phyloP scores from a whole-genome alignment of 2,329 filamentous ascomycete genomes.

The Ascochyta koolunga region DNA sequence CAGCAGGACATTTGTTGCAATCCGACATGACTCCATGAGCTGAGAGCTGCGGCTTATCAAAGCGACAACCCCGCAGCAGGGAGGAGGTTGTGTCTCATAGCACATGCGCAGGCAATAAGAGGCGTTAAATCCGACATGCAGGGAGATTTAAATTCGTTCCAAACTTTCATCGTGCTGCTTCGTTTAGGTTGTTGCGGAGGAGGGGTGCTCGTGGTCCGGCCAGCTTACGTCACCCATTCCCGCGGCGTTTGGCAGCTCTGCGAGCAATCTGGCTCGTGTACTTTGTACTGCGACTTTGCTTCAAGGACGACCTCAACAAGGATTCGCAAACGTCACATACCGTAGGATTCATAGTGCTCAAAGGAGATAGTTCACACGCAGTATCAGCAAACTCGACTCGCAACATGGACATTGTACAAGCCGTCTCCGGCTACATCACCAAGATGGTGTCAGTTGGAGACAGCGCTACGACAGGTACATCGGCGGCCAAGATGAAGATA shows the following conservation, averaged over 20 bases:
- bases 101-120: not conserved
- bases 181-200: not conserved
- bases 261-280: constrained; percentile 11
- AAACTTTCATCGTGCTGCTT: not conserved
- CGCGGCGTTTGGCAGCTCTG: not conserved
- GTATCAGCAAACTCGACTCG: not conserved
- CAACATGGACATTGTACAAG: constrained; percentile 89
- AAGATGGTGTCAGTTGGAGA: constrained; percentile 93
- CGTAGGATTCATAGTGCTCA: not conserved
- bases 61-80: not conserved
- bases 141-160: not conserved
- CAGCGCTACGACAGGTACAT: constrained; percentile 66
- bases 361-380: not conserved
- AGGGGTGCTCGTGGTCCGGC: not conserved
- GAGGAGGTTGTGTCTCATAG: not conserved
- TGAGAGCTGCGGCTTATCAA: not conserved
- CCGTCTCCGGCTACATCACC: constrained; percentile 91
- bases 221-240: not conserved
- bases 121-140: not conserved
- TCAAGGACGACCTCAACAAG: constrained; percentile 7
- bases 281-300: constrained; percentile 6
- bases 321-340: not conserved
- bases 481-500: constrained; percentile 96
- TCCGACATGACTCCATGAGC: not conserved
- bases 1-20: not conserved